A percentile compares a stretch with the other conserved stretches of the same genome.
phyloP scores from a whole-genome alignment of 2,329 filamentous ascomycete genomes.

The Cordyceps cateniannulata region DNA sequence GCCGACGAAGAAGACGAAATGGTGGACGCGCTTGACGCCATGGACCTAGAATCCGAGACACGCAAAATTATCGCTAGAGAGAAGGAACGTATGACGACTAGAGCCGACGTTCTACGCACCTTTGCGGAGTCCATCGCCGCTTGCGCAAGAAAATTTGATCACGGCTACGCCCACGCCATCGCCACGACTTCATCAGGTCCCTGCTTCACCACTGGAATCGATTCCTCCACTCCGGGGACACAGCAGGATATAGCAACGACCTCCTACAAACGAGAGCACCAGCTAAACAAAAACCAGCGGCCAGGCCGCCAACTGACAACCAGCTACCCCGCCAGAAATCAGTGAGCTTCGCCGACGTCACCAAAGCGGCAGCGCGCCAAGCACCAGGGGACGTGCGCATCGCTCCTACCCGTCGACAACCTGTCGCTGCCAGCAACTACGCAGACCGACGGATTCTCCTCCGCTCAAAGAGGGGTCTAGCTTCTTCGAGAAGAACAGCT shows the following conservation, averaged over 20 bases:
- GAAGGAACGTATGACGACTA: background rate
- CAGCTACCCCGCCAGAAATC: background rate
- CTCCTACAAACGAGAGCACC: background rate
- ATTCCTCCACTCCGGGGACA: background rate
- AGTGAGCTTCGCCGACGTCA: background rate
- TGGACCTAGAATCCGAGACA: background rate
- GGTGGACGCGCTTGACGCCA: background rate
- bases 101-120: background rate
- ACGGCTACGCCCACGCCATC: background rate
- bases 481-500: background rate
- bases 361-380: background rate
- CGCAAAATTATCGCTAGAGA: background rate
- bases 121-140: background rate
- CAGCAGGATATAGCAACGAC: background rate
- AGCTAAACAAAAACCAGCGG: background rate
- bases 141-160: background rate
- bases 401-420: background rate
- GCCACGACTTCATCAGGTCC: background rate
- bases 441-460: background rate
- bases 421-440: background rate
- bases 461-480: background rate
- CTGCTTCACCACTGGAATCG: background rate
- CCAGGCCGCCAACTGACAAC: background rate
- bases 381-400: background rate
- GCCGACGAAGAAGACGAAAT: background rate